phyloP scores from a whole-genome alignment of 2,329 filamentous ascomycete genomes.

The Venturia effusa region DNA sequence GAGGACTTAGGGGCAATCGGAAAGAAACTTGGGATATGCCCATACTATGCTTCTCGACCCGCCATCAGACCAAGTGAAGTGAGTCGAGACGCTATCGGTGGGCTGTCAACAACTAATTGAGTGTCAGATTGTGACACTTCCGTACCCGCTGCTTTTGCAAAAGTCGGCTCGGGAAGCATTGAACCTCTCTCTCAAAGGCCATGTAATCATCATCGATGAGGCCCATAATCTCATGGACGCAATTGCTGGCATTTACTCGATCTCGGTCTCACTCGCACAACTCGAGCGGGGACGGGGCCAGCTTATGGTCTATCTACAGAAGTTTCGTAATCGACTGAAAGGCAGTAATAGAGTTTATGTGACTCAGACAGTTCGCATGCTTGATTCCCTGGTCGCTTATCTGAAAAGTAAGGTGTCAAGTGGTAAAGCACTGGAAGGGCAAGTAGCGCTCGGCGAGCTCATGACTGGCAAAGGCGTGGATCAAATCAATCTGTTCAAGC shows the following conservation, averaged over 20 bases:
- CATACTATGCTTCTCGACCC: constrained; percentile 88
- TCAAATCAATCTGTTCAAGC: constrained; percentile 86
- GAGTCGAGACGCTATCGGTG: constrained; percentile 13
- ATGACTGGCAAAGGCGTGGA: constrained; percentile 80
- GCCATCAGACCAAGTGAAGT: constrained; percentile 72
- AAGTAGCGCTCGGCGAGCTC: constrained; percentile 59
- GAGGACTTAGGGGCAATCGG: constrained; percentile 78
- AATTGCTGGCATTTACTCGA: constrained; percentile 75
- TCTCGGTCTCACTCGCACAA: constrained; percentile 62
- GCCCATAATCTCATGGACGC: constrained; percentile 97
- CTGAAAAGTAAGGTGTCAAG: constrained; percentile 41
- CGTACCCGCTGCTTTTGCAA: constrained; percentile 84
- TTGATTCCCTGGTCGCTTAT: constrained; percentile 67
- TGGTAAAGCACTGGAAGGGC: constrained; percentile 45
- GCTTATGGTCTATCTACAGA: constrained; percentile 71
- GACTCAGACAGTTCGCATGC: constrained; percentile 71
- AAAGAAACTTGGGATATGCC: constrained; percentile 70
- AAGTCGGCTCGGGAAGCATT: constrained; percentile 79
- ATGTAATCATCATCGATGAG: constrained; percentile 92
- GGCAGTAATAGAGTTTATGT: constrained; percentile 88
- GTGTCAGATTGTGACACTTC: constrained; percentile 67
- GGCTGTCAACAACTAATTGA: background rate
- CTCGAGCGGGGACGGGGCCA: constrained; percentile 63
- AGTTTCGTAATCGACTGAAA: constrained; percentile 79
- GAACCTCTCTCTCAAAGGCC: constrained; percentile 72